Conservation (phyloP, 2,329 filamentous ascomycete species). For the Fusarium bactridioides region DNA sequence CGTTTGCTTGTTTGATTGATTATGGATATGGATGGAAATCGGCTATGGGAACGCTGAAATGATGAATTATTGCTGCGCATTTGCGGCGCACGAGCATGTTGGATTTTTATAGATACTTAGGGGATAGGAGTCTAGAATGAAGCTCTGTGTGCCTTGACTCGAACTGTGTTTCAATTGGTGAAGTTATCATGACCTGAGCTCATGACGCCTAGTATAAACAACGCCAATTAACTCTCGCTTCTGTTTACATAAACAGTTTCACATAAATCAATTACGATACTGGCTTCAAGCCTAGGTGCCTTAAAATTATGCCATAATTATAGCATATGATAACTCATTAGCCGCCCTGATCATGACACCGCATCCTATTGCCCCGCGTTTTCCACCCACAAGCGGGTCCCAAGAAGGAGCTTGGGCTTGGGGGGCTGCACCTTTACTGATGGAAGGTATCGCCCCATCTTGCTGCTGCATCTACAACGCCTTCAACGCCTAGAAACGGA, state of each 20-base stretch:
- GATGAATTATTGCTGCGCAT: conserved; percentile 39
- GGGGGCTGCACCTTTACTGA: conserved; percentile 11
- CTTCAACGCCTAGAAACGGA: conserved; percentile 14
- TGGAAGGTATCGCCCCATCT: conserved; percentile 26
- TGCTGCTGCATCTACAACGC: conserved; percentile 26
- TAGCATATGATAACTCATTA: conserved; percentile 1
- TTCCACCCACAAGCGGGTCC: conserved; percentile 19
- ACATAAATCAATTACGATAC: neutral
- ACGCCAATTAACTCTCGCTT: neutral
- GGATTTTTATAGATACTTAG: conserved; percentile 41
- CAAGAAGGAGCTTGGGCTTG: conserved; percentile 8
- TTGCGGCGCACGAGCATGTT: conserved; percentile 33
- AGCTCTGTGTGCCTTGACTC: conserved; percentile 28
- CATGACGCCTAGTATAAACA: neutral
- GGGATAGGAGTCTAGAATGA: conserved; percentile 32
- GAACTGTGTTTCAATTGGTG: neutral
- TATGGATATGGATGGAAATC: conserved; percentile 39
- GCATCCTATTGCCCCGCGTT: conserved; percentile 38
- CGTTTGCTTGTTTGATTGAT: conserved; percentile 45
- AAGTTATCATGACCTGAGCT: neutral
- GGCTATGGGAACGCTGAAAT: conserved; percentile 36
- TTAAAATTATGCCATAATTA: neutral
- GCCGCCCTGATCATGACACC: conserved; percentile 26
- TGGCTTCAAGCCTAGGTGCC: neutral
- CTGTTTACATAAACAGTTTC: neutral